Conservation (phyloP, 257 asterid species). For the Striga asiatica region DNA sequence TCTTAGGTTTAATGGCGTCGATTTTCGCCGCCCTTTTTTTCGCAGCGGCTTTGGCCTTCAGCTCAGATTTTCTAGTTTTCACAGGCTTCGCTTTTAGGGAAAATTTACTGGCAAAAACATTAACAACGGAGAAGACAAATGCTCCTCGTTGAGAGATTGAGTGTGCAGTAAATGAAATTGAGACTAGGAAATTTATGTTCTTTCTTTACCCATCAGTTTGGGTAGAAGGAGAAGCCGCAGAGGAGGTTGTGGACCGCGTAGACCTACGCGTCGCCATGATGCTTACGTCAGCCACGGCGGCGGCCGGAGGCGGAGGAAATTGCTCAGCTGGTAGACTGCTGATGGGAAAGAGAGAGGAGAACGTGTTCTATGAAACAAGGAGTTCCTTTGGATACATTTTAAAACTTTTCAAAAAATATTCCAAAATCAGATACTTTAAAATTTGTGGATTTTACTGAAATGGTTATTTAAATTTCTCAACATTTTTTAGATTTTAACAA, state of each 20-base stretch:
- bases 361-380: too few species aligned
- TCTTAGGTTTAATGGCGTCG: slow-evolving; percentile 76
- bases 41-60: slow-evolving; percentile 26
- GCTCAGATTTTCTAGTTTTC: slow-evolving; percentile 25
- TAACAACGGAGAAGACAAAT: not conserved
- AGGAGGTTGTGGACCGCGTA: slow-evolving; percentile 15
- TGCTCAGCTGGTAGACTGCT: too few species aligned
- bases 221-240: slow-evolving; percentile 23
- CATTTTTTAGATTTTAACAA: too few species aligned
- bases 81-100: slow-evolving; percentile 27
- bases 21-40: slow-evolving; percentile 33
- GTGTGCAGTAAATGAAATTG: not conserved
- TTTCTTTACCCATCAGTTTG: slow-evolving; percentile 21
- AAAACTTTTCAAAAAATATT: too few species aligned
- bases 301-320: too few species aligned
- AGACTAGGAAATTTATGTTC: not conserved
- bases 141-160: not conserved
- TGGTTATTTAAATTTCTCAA: too few species aligned
- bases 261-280: slow-evolving; percentile 26
- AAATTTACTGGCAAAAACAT: slow-evolving; percentile 33
- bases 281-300: slow-evolving; percentile 10
- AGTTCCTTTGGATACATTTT: too few species aligned
- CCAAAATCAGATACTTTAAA: too few species aligned
- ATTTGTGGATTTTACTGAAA: too few species aligned
- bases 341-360: not conserved